A percentile compares a stretch with the other conserved stretches of the same genome.
phyloP scores from a whole-genome alignment of 106 monocot genomes.

The Chionographis japonica region DNA sequence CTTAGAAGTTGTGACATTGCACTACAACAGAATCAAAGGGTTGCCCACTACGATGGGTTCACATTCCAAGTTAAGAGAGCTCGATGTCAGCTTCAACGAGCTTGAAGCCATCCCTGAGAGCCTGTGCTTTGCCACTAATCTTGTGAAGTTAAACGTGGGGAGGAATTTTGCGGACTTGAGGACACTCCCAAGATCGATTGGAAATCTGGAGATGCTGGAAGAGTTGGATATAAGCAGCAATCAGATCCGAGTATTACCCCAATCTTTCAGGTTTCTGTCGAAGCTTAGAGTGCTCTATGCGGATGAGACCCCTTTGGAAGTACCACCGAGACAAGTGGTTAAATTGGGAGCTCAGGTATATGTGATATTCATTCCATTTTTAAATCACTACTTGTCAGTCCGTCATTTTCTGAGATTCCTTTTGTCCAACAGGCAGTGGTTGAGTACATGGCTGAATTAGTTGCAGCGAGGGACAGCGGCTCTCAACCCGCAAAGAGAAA shows the following conservation, averaged over 20 bases:
- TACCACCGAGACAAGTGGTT: conserved; percentile 74
- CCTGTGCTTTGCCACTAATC: conserved; percentile 65
- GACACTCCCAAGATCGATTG: conserved; percentile 71
- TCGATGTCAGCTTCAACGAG: conserved; percentile 91
- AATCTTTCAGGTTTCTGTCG: conserved; percentile 64
- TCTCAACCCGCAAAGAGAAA: conserved; percentile 13
- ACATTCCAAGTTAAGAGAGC: conserved; percentile 56
- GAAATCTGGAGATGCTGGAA: conserved; percentile 92
- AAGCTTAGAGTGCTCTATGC: conserved; percentile 65
- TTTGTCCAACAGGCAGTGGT: conserved; percentile 61
- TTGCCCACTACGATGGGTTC: conserved; percentile 86
- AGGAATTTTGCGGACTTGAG: conserved; percentile 90
- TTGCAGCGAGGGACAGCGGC: conserved; percentile 23
- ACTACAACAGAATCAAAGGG: conserved; percentile 78
- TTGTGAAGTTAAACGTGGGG: conserved; percentile 68
- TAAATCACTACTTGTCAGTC: not conserved
- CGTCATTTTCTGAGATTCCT: not conserved
- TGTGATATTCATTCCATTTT: not conserved
- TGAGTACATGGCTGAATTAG: conserved; percentile 84
- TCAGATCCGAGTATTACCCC: conserved; percentile 76
- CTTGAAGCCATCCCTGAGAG: conserved; percentile 78
- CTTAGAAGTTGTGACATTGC: conserved; percentile 69
- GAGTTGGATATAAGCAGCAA: conserved; percentile 89
- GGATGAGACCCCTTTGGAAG: conserved; percentile 87
- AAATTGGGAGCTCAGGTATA: conserved; percentile 89